A percentile compares a stretch with the other conserved stretches of the same genome.
These are phyloP conservation scores for Haplographium delicatum DNA, from an alignment of 495 filamentous ascomycete species.

Conservation along the genomic window DNA sequence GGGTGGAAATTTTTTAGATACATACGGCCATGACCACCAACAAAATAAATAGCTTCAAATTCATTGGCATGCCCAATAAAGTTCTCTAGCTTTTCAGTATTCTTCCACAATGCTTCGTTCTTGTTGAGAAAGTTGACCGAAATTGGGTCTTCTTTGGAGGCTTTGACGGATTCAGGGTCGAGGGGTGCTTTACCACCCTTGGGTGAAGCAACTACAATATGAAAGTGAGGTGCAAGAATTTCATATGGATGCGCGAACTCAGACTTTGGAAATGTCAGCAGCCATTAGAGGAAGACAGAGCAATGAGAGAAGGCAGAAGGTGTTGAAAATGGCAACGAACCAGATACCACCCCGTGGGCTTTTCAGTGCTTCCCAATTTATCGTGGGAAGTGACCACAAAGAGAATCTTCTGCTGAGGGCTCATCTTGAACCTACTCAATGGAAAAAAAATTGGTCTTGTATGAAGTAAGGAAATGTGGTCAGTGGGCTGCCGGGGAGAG, in stretches of 20 bases:
- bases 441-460: no score
- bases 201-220: slow-evolving; percentile 61
- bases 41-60: slow-evolving; percentile 67
- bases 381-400: slow-evolving; percentile 62
- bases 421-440: slow-evolving; percentile 12
- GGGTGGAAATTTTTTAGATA: no score
- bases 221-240: slow-evolving; percentile 47
- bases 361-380: slow-evolving; percentile 45
- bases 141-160: slow-evolving; percentile 49
- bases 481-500: no score
- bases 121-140: slow-evolving; percentile 47
- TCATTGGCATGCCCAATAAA: slow-evolving; percentile 49
- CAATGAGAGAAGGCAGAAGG: neutral
- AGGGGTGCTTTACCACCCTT: slow-evolving; percentile 63
- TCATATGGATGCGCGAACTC: slow-evolving; percentile 69
- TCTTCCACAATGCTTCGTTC: slow-evolving; percentile 54
- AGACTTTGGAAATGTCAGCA: slow-evolving; percentile 38
- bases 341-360: slow-evolving; percentile 63
- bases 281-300: neutral
- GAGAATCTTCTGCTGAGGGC: slow-evolving; percentile 50
- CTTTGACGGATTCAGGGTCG: slow-evolving; percentile 58
- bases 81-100: slow-evolving; percentile 48
- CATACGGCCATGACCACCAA: slow-evolving; percentile 73
- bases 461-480: no score
- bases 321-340: slow-evolving; percentile 28